A percentile compares a stretch with the other conserved stretches of the same genome.
These are phyloP conservation scores for Gyromitra esculenta DNA, from an alignment of 2,329 filamentous ascomycete genomes.

Conservation along the genomic window DNA sequence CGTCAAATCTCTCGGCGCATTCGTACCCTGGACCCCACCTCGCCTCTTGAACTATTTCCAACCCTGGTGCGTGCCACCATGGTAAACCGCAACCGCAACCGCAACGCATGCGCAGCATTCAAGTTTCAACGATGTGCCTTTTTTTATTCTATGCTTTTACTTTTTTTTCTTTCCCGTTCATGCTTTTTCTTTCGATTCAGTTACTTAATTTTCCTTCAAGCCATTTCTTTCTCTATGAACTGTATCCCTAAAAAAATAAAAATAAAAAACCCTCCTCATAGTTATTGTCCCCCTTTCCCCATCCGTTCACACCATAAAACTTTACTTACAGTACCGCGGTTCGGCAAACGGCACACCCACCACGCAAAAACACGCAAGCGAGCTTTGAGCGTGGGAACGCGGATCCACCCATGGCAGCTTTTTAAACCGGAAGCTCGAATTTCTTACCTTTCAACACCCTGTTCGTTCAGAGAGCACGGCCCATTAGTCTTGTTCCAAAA, in stretches of 20 bases:
- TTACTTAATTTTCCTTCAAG: conserved; percentile 42
- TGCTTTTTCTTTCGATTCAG: conserved; percentile 38
- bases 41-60: conserved; percentile 45
- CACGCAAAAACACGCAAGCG: conserved; percentile 45
- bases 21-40: conserved; percentile 43
- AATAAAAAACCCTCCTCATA: conserved; percentile 23
- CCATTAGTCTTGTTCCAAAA: conserved; percentile 54
- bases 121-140: conserved; percentile 43
- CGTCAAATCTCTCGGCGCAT: conserved; percentile 52
- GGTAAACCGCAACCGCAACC: conserved; percentile 45
- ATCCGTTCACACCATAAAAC: conserved; percentile 39
- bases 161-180: conserved; percentile 32
- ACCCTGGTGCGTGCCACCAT: conserved; percentile 44
- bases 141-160: conserved; percentile 37
- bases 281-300: conserved; percentile 23
- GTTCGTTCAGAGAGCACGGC: conserved; percentile 40
- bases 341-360: conserved; percentile 47
- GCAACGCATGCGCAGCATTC: conserved; percentile 44
- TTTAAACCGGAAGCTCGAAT: conserved; percentile 83
- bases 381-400: conserved; percentile 34
- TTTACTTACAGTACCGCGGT: conserved; percentile 38
- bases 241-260: conserved; percentile 25
- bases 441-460: conserved; percentile 84
- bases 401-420: conserved; percentile 40
- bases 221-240: conserved; percentile 42